Conservation (phyloP, 2,329 filamentous ascomycete genomes). For the Emergomyces orientalis region DNA sequence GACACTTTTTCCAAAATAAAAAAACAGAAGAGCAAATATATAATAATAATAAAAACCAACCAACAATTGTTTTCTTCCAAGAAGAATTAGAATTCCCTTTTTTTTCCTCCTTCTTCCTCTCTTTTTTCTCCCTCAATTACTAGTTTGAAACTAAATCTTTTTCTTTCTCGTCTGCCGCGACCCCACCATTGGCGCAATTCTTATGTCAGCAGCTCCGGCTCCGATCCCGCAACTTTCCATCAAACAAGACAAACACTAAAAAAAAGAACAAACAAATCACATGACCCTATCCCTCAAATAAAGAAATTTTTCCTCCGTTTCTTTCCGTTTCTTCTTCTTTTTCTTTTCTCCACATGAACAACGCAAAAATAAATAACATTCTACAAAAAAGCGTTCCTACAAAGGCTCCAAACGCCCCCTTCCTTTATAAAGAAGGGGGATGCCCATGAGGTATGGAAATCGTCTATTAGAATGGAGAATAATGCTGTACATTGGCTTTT, state of each 20-base stretch:
- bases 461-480: slow-evolving; percentile 49
- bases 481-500: slow-evolving; percentile 21
- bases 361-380: slow-evolving; percentile 49
- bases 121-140: no score
- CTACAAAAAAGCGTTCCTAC: slow-evolving; percentile 49
- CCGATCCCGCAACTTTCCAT: neutral
- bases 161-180: no score
- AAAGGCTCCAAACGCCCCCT: slow-evolving; percentile 39
- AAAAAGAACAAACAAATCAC: neutral
- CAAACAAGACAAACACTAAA: slow-evolving; percentile 7
- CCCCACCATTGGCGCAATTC: neutral
- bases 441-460: slow-evolving; percentile 50
- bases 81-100: neutral
- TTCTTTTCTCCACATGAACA: slow-evolving; percentile 43
- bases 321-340: slow-evolving; percentile 20
- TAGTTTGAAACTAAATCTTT: no score
- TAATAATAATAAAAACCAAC: neutral
- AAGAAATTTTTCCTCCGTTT: slow-evolving; percentile 14
- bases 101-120: neutral
- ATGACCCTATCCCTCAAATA: slow-evolving; percentile 12
- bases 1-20: no score
- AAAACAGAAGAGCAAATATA: no score
- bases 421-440: no score
- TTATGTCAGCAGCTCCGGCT: no score
- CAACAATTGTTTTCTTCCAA: neutral